A percentile compares a stretch with the other conserved stretches of the same genome.
phyloP scores from a whole-genome alignment of 305 asterid species.

The Caryopteris hybrid region DNA sequence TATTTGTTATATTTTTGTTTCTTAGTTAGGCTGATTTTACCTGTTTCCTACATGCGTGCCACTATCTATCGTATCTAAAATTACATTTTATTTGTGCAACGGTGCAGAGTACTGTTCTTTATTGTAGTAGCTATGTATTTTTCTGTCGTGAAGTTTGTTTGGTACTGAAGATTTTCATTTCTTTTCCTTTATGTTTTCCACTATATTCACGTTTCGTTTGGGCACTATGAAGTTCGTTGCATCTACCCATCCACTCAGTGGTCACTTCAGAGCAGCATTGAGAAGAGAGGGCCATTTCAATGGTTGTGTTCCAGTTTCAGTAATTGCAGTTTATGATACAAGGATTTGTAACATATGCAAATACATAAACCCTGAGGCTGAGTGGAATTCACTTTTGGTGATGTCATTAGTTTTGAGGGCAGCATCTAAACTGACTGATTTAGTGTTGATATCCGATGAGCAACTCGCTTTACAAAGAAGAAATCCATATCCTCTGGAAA shows the following conservation, averaged over 20 bases:
- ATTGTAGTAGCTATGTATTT: conserved; percentile 7
- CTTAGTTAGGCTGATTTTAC: too few species aligned
- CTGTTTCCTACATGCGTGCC: neutral
- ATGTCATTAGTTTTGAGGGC: conserved; percentile 56
- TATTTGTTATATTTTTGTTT: neutral
- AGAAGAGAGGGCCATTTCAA: conserved; percentile 50
- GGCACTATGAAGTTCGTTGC: conserved; percentile 62
- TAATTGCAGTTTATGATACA: conserved; percentile 62
- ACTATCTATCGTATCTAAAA: neutral
- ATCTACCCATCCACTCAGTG: conserved; percentile 71
- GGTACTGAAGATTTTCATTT: conserved; percentile 2
- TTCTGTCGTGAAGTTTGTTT: neutral
- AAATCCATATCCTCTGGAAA: conserved; percentile 42
- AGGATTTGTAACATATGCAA: conserved; percentile 65
- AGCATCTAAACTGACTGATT: conserved; percentile 49
- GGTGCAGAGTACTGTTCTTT: neutral
- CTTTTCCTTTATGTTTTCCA: neutral
- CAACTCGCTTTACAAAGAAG: conserved; percentile 61
- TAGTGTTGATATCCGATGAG: conserved; percentile 38
- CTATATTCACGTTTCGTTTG: conserved; percentile 14
- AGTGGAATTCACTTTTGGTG: conserved; percentile 43
- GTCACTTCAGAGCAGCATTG: conserved; percentile 84
- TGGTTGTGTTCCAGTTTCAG: conserved; percentile 75
- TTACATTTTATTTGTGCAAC: neutral
- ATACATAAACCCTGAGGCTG: conserved; percentile 57